These are phyloP conservation scores for Solanum aculeatissimum DNA, from an alignment of 305 asterid genomes.

Conservation along the genomic window DNA sequence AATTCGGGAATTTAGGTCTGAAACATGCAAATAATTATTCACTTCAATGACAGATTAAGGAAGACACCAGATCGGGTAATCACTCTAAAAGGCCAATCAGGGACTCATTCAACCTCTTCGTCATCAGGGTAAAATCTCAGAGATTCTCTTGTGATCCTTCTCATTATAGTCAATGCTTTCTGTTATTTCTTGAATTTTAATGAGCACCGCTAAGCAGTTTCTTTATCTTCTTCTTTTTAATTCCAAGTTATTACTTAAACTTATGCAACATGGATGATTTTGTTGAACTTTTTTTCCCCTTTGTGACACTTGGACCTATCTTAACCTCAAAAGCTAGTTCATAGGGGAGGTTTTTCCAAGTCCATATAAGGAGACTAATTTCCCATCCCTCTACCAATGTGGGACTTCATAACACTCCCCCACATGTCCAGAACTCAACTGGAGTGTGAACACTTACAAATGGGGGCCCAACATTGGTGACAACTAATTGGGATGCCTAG, in stretches of 20 bases:
- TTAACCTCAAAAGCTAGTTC: too few relatives aligned
- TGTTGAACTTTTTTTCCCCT: neutral
- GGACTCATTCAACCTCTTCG: slow-evolving; percentile 28
- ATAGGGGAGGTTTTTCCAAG: too few relatives aligned
- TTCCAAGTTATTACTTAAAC: neutral
- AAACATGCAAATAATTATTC: neutral
- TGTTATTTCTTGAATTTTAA: neutral
- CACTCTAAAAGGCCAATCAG: slow-evolving; percentile 35
- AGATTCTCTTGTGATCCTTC: neutral
- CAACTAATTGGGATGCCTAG: too few relatives aligned
- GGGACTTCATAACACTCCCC: too few relatives aligned
- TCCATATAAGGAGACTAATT: too few relatives aligned
- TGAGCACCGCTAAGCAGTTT: neutral
- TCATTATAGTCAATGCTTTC: neutral
- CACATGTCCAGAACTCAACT: too few relatives aligned
- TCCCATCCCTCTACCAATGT: too few relatives aligned
- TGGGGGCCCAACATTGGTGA: too few relatives aligned
- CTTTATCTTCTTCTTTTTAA: neutral
- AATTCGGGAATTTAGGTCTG: neutral
- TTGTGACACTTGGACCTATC: too few relatives aligned
- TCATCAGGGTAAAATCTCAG: slow-evolving; percentile 39
- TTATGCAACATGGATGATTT: neutral
- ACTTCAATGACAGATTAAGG: slow-evolving; percentile 26
- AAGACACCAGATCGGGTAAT: slow-evolving; percentile 37
- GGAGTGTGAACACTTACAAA: too few relatives aligned